phyloP scores from a whole-genome alignment of 495 filamentous ascomycete species.

The Neurospora hispaniola region DNA sequence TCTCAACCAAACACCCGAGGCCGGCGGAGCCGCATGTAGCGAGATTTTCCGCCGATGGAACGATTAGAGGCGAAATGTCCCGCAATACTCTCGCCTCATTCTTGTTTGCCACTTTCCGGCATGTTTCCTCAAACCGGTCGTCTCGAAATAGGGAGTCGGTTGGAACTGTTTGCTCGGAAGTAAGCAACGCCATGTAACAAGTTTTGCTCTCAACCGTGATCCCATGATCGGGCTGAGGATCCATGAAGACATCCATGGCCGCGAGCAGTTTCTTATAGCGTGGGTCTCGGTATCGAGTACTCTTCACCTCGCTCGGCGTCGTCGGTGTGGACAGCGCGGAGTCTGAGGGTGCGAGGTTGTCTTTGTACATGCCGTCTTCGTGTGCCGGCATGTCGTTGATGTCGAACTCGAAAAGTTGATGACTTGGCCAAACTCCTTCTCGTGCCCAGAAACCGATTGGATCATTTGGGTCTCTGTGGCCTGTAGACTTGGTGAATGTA shows the following conservation, averaged over 20 bases:
- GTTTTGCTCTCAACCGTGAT: constrained; percentile 20
- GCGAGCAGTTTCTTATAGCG: constrained; percentile 24
- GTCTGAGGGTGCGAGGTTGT: background rate
- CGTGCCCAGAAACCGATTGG: background rate
- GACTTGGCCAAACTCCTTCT: background rate
- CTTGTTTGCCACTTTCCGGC: constrained; percentile 17
- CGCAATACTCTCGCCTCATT: constrained; percentile 26
- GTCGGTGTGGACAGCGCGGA: background rate
- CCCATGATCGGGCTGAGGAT: constrained; percentile 13
- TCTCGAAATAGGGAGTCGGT: constrained; percentile 24
- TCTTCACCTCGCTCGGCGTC: constrained; percentile 19
- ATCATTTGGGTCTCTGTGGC: background rate
- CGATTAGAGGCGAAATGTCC: constrained; percentile 9
- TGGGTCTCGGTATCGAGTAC: constrained; percentile 24
- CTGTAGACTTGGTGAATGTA: background rate
- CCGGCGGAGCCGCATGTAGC: constrained; percentile 15
- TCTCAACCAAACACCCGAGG: constrained; percentile 30
- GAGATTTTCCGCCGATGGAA: constrained; percentile 19
- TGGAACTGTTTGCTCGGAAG: constrained; percentile 20
- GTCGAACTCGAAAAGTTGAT: background rate
- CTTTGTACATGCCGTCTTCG: background rate
- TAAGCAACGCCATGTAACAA: constrained; percentile 22
- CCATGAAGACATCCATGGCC: constrained; percentile 34
- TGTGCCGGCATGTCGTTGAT: background rate
- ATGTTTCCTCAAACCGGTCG: constrained; percentile 24